A percentile compares a stretch with the other conserved stretches of the same genome.
Evolutionary conservation across 2,329 filamentous ascomycete genomes (phyloP).

Genomic region (Penicillium hesseltinei): DNA sequence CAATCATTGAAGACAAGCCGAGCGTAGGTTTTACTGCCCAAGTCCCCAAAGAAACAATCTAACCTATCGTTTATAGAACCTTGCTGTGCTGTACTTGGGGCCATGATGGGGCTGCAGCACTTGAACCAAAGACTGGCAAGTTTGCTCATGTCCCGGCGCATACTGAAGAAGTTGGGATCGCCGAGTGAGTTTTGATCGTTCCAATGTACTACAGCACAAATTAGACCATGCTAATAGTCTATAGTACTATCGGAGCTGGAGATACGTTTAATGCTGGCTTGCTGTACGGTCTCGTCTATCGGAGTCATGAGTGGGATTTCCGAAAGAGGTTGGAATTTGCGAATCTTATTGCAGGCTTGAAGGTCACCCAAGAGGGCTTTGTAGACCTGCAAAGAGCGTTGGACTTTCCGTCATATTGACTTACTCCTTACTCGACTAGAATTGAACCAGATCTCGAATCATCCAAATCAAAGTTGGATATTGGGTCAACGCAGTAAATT

Average conservation of each 20-base stretch:
- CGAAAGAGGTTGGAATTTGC: slow-evolving; percentile 57
- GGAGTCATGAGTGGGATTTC: slow-evolving; percentile 50
- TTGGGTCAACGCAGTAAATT: background rate
- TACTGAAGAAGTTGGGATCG: slow-evolving; percentile 41
- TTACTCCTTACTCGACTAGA: background rate
- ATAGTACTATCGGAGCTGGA: slow-evolving; percentile 68
- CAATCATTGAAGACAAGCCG: slow-evolving; percentile 43
- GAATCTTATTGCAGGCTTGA: slow-evolving; percentile 64
- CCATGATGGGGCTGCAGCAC: slow-evolving; percentile 50
- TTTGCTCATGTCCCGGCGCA: slow-evolving; percentile 48
- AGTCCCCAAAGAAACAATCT: background rate
- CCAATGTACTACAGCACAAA: background rate
- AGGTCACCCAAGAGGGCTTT: slow-evolving; percentile 68
- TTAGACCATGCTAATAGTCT: slow-evolving; percentile 10
- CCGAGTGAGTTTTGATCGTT: slow-evolving; percentile 55
- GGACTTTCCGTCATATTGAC: background rate
- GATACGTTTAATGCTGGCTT: slow-evolving; percentile 74
- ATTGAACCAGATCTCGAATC: background rate
- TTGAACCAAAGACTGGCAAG: slow-evolving; percentile 37
- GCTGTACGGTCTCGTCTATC: slow-evolving; percentile 60
- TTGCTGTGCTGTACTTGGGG: slow-evolving; percentile 62
- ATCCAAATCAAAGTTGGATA: background rate
- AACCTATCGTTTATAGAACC: slow-evolving; percentile 33
- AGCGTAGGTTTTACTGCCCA: slow-evolving; percentile 44
- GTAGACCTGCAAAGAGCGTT: slow-evolving; percentile 45